Evolutionary conservation across 169 alveolate species (phyloP).

Genomic region (Plasmodium inui): DNA sequence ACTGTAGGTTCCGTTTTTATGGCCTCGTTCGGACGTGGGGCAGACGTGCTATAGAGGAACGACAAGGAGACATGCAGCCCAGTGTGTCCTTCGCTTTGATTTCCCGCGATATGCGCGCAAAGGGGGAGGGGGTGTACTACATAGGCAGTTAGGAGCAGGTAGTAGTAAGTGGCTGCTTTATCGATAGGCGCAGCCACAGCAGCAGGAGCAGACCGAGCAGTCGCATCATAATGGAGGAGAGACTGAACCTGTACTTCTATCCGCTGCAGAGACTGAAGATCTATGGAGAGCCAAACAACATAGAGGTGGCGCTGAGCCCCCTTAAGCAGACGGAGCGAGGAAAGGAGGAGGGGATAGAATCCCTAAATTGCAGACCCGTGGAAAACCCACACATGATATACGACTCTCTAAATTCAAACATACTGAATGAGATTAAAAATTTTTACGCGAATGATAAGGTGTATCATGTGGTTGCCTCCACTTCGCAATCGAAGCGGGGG

Average conservation of each 20-base stretch:
- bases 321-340: background rate
- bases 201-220: background rate
- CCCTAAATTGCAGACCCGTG: conserved; percentile 6
- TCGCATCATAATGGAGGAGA: conserved; percentile 40
- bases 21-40: background rate
- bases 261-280: conserved; percentile 38
- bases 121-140: background rate
- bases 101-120: background rate
- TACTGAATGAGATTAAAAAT: conserved; percentile 33
- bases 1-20: background rate
- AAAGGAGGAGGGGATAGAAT: background rate
- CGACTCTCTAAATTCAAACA: conserved; percentile 45
- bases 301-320: conserved; percentile 23
- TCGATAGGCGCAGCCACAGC: background rate
- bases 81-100: background rate
- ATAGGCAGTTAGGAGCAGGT: background rate
- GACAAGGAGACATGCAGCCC: background rate
- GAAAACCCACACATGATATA: conserved; percentile 45
- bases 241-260: conserved; percentile 37
- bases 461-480: background rate
- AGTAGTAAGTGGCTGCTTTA: background rate
- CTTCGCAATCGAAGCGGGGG: background rate
- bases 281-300: conserved; percentile 30
- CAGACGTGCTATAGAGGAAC: background rate
- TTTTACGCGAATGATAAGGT: conserved; percentile 21